These are phyloP conservation scores for Mortierella sp. DNA, from an alignment of 371 early-diverging fungal species.

Conservation along the genomic window DNA sequence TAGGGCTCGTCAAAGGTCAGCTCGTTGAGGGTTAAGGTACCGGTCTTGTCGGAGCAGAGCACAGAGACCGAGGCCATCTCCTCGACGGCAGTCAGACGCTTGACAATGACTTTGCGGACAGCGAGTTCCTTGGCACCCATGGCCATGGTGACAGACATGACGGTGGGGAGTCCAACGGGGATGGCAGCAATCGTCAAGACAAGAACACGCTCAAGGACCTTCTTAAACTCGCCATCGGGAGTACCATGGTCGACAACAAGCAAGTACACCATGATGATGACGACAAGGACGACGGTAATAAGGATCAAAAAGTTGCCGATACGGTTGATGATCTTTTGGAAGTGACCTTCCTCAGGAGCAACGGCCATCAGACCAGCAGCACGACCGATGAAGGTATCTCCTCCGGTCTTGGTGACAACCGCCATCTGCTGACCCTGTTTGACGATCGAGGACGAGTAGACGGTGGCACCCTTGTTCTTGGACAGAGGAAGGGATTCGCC, in stretches of 20 bases:
- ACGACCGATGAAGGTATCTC: constrained; percentile 89
- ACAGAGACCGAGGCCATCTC: constrained; percentile 93
- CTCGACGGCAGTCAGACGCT: constrained; percentile 95
- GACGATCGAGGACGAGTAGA: constrained; percentile 87
- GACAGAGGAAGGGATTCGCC: constrained; percentile 92
- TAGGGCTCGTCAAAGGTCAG: constrained; percentile 93
- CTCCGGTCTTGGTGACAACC: constrained; percentile 89
- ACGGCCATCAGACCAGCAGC: constrained; percentile 88
- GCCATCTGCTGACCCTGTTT: constrained; percentile 89
- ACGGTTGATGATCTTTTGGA: constrained; percentile 90
- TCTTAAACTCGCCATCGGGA: constrained; percentile 57
- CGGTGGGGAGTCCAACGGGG: constrained; percentile 96
- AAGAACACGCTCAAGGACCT: constrained; percentile 84
- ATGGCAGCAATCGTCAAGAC: constrained; percentile 97
- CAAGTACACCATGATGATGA: constrained; percentile 83
- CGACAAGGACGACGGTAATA: constrained; percentile 83
- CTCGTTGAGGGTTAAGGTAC: constrained; percentile 95
- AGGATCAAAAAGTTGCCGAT: constrained; percentile 94
- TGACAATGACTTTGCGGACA: constrained; percentile 93
- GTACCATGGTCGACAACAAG: constrained; percentile 59
- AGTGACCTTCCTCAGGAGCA: constrained; percentile 85
- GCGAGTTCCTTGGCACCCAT: constrained; percentile 95
- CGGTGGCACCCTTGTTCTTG: constrained; percentile 84
- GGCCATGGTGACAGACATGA: constrained; percentile 98
- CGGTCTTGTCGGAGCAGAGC: constrained; percentile 97